These are phyloP conservation scores for Amanita exitialis DNA, from an alignment of 768 basidiomycete genomes.

Conservation along the genomic window DNA sequence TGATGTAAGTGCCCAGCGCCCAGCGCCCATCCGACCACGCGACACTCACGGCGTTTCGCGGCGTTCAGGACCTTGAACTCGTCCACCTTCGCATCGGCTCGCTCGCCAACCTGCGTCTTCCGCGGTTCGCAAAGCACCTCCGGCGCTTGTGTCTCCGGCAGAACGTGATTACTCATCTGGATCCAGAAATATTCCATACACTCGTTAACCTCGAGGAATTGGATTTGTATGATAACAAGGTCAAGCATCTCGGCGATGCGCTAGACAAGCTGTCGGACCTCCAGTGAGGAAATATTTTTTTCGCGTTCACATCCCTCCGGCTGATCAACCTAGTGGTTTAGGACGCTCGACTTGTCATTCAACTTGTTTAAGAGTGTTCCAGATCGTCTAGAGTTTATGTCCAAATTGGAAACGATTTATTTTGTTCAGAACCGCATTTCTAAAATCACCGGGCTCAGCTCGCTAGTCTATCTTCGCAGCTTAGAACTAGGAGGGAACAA, in stretches of 20 bases:
- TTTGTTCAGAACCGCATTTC: constrained; percentile 96
- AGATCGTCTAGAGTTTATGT: constrained; percentile 46
- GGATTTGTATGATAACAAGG: constrained; percentile 93
- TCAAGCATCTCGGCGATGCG: constrained; percentile 65
- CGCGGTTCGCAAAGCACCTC: constrained; percentile 61
- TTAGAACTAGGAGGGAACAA: constrained; percentile 92
- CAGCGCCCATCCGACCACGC: neutral
- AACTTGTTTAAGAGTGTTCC: constrained; percentile 76
- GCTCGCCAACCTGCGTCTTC: constrained; percentile 54
- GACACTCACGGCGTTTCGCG: constrained; percentile 2
- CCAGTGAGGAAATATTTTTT: constrained; percentile 29
- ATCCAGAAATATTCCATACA: constrained; percentile 59
- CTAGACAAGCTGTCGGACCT: constrained; percentile 47
- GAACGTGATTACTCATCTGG: constrained; percentile 67
- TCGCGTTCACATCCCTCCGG: neutral
- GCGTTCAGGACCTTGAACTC: constrained; percentile 74
- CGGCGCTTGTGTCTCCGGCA: constrained; percentile 78
- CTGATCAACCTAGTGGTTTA: constrained; percentile 18
- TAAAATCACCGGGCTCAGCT: constrained; percentile 58
- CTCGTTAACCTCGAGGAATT: constrained; percentile 74
- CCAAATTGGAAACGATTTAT: constrained; percentile 67
- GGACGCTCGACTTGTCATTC: constrained; percentile 88
- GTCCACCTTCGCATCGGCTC: constrained; percentile 71
- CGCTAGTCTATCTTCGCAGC: constrained; percentile 51
- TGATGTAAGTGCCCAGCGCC: constrained; percentile 40